Conservation (phyloP, 345 rosid genomes). For the Eucalyptus marginata region DNA sequence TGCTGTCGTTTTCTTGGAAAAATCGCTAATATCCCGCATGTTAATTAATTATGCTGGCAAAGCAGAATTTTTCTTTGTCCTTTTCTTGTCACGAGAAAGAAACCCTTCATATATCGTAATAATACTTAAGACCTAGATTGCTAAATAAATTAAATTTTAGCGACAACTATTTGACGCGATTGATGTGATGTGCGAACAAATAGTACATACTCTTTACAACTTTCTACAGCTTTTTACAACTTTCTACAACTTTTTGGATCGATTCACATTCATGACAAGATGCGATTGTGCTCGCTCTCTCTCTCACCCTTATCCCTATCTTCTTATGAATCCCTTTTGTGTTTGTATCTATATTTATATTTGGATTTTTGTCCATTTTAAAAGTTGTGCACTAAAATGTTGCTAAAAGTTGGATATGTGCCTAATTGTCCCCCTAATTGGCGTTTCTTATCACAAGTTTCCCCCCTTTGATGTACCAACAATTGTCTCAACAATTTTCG, state of each 20-base stretch:
- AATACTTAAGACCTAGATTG: neutral
- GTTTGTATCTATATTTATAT: neutral
- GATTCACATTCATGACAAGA: neutral
- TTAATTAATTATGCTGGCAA: neutral
- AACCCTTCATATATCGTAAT: too few relatives aligned
- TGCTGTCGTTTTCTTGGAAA: neutral
- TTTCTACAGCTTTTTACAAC: neutral
- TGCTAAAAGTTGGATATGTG: neutral
- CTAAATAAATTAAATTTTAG: neutral
- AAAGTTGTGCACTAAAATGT: neutral
- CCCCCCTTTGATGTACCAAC: fast-evolving
- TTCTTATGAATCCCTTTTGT: neutral
- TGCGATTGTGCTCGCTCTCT: neutral
- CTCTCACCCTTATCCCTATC: neutral
- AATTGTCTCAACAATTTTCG: neutral
- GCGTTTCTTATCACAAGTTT: neutral
- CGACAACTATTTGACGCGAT: neutral
- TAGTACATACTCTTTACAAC: neutral
- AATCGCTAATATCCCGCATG: neutral
- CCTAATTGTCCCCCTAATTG: neutral
- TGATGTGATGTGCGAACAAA: neutral
- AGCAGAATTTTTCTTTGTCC: neutral
- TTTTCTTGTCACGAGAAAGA: too few relatives aligned
- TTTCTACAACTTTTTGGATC: neutral
- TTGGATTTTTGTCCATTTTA: neutral